Percentiles rank a stretch among this genome's conserved stretches.
Evolutionary conservation across 306 rosid genomes (phyloP).

Genomic region (Trifolium fragiferum): DNA sequence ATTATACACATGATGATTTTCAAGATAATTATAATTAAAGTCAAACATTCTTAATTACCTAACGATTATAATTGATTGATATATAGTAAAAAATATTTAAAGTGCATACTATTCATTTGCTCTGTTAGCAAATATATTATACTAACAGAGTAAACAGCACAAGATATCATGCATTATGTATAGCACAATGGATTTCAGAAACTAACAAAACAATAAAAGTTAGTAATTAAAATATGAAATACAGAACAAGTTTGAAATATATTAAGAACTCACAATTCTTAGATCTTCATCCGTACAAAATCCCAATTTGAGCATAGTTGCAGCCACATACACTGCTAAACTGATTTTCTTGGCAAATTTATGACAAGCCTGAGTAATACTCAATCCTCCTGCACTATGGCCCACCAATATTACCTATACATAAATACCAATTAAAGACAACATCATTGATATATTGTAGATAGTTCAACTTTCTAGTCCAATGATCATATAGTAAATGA

Average conservation of each 20-base stretch:
- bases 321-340: conserved; percentile 77
- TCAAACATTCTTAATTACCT: too few species aligned
- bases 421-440: conserved; percentile 5
- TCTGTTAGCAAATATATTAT: too few species aligned
- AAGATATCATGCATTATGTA: too few species aligned
- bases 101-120: too few species aligned
- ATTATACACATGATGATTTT: too few species aligned
- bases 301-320: conserved; percentile 80
- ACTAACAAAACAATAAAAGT: neutral
- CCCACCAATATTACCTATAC: conserved; percentile 81
- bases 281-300: conserved; percentile 60
- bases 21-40: too few species aligned
- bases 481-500: neutral
- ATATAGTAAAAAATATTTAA: too few species aligned
- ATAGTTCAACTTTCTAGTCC: conserved; percentile 1
- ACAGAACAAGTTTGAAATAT: neutral
- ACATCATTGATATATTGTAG: neutral
- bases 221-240: neutral
- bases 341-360: conserved; percentile 70
- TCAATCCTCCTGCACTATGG: conserved; percentile 91
- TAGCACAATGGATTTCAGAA: too few species aligned
- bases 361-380: conserved; percentile 72
- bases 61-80: too few species aligned
- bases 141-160: too few species aligned
- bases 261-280: conserved; percentile 54